Evolutionary conservation across 495 filamentous ascomycete genomes (phyloP), one percentile per base, ranked within the genome.

Genomic region (Talaromyces proteolyticus): DNA sequence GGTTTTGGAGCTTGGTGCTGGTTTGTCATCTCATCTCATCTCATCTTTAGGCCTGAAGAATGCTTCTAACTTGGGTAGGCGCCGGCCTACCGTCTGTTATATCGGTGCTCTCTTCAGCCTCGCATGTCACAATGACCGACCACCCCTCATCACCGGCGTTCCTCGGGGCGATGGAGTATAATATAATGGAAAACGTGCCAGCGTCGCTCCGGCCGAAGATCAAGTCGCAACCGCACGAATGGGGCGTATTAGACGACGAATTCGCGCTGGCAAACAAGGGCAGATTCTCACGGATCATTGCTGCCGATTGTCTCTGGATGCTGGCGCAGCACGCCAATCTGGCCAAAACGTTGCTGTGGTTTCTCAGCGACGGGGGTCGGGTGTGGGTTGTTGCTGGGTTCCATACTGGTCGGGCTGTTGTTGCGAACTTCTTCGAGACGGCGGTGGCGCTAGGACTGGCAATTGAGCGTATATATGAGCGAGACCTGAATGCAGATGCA

Each of bases 241-340:
- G 90, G 91, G 91, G 91, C 3, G 66, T 74, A 6, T 58, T 87
- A 2, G 21, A 49, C 4, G 77, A 83, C 44, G 37, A 63, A 0
- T 80, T 89, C 55, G 79, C 86, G 1, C 43, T 50, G 2, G 55
- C 52, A 6, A 58, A 82, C 53, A 67, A 67, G 6, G 73, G 71
- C 7, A 50, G 51, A 3, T 94, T 82, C 59, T 82, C 81, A 7
- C 78, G 84, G 44, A 81, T 95, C 20, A 70, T 94, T 25, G 86
- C 84, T 2, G 86, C 88, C 38, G 91, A 95, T 59, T 94, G 88
- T 62, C 72, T 89, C 51, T 96, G 90, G 91, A 89, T 95, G 85
- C 76, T 71, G 11, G 76, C 69, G 59, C 80, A 93, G 69, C 91
- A 95, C 60, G 70, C 66, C 21, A 87, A 87, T 58, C 78, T 96